Conservation (phyloP, 2,329 filamentous ascomycete genomes). For the Sclerotinia nivalis region DNA sequence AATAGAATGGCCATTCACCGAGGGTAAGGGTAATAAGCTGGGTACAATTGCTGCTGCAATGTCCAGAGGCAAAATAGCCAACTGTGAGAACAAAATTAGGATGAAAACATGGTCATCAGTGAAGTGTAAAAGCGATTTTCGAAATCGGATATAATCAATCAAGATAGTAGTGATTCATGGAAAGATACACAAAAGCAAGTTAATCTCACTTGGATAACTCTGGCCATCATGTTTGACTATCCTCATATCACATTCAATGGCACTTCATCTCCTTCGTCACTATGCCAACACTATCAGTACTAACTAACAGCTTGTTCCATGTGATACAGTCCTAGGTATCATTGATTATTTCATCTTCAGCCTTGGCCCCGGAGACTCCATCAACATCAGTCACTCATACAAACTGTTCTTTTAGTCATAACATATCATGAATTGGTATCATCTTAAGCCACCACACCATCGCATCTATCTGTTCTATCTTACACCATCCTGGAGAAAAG, state of each 20-base stretch:
- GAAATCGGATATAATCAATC: no score
- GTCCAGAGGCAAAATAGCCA: no score
- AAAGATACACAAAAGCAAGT: not conserved
- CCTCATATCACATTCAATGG: not conserved
- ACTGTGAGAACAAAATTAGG: no score
- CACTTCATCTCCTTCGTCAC: no score
- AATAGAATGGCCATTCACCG: no score
- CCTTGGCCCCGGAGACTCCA: not conserved
- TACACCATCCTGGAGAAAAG: not conserved
- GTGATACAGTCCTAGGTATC: not conserved
- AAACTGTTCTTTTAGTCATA: conserved; percentile 26
- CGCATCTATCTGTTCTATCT: conserved; percentile 3
- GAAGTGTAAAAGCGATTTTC: no score
- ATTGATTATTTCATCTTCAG: not conserved
- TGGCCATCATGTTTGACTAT: not conserved
- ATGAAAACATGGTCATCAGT: no score
- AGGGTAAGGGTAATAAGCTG: no score
- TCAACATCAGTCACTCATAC: conserved; percentile 25
- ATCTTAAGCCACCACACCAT: not conserved
- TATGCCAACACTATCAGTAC: not conserved
- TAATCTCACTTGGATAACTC: not conserved
- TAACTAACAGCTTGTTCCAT: not conserved
- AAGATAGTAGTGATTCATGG: no score
- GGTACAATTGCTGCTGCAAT: no score
- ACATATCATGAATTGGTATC: conserved; percentile 18